These are phyloP conservation scores for Papiliotrema nemorosa DNA, from an alignment of 1,284 basidiomycete genomes.

Conservation along the genomic window DNA sequence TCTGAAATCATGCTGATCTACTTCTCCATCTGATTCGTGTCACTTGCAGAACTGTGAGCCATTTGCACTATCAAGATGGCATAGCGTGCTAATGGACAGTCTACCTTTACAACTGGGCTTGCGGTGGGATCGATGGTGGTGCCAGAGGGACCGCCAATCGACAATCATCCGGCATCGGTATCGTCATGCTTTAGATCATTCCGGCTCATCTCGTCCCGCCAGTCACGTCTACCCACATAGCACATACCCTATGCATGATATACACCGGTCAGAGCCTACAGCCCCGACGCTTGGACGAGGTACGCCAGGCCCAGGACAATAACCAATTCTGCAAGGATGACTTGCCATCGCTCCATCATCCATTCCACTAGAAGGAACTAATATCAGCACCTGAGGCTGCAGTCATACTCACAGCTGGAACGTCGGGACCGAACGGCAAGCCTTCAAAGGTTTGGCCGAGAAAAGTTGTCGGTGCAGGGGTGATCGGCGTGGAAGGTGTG, in stretches of 20 bases:
- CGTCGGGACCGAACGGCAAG: conserved; percentile 25
- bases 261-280: conserved; percentile 3
- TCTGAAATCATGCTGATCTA: background rate
- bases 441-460: conserved; percentile 13
- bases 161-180: conserved; percentile 43
- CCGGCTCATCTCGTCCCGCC: background rate
- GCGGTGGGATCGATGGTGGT: conserved; percentile 67
- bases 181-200: conserved; percentile 44
- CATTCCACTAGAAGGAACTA: conserved; percentile 6
- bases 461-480: background rate
- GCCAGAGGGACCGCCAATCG: conserved; percentile 27
- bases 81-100: conserved; percentile 34
- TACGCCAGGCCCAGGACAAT: conserved; percentile 17
- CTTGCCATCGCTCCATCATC: conserved; percentile 15
- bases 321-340: conserved; percentile 14
- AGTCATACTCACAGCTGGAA: conserved; percentile 12
- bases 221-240: background rate
- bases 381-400: too few relatives aligned
- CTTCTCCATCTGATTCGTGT: background rate
- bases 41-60: conserved; percentile 31
- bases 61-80: background rate
- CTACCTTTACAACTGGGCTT: conserved; percentile 92
- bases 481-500: background rate
- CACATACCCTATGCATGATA: background rate
- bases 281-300: conserved; percentile 18